Base-by-base conservation (phyloP, 306 rosid genomes). In the Quillaja saponaria region DNA sequence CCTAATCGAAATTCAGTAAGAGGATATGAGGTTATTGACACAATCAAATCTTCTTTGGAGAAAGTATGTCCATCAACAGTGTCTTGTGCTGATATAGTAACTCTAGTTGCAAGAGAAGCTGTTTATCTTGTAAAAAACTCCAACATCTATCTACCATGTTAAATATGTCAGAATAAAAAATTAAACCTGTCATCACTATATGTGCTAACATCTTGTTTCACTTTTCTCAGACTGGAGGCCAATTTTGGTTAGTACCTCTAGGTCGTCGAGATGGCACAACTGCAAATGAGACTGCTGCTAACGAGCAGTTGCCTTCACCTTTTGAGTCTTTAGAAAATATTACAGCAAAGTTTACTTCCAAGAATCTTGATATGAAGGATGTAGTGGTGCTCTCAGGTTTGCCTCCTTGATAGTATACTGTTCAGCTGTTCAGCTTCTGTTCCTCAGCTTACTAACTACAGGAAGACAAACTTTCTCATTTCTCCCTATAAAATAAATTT, bases 201-300 rank as follows among this genome's bases (percentile, higher is more conserved):
- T 34, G 11, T 18, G 8, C 40, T 10, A 14, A 31, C 35, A 47
- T 13, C 2, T 0, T 64, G 18, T 15, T 2, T 50, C n/a, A 34
- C 51, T 55, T 37, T 49, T 28, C 16, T 39, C 60, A 86, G 95
- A 72, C 84, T 44, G 92, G 76, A 74, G 95, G 95, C 0, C 90
- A 87, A 13, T 84, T 61, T 69, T 92, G 96, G 96, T 4, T 37
- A 5, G 75, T 81, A 10, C 89, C 88, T 19, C 69, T 92, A 28
- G 96, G 96, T 45, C 95, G 95, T 5, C 76, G 87, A 70, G 96
- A 92, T 69, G 86, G 89, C 52, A 92, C 79, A 49, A 86, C 87
- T 10, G 87, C 94, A 0, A 84, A 71, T 33, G 71, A 74, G 64
- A 68, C 68, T 49, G 96, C 74, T 25, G 96, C 86, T 47, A 73